phyloP scores from a whole-genome alignment of 306 rosid genomes.

The Medicago arabica region DNA sequence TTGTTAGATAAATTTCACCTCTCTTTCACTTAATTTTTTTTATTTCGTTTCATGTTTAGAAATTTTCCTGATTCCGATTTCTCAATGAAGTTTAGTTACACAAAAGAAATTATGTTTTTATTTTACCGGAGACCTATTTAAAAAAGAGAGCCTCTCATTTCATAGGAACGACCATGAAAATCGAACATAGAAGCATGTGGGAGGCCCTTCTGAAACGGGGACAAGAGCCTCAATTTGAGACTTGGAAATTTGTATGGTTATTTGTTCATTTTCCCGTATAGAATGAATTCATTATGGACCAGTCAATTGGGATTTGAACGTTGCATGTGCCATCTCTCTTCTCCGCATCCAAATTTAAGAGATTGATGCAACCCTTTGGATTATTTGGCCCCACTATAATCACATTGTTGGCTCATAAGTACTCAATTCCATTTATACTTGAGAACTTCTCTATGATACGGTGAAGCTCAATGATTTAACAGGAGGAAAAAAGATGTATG shows the following conservation, averaged over 20 bases:
- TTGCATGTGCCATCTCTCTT: slow-evolving; percentile 34
- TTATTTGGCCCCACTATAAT: slow-evolving; percentile 19
- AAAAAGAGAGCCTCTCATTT: too few relatives aligned
- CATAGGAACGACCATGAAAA: too few relatives aligned
- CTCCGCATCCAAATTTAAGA: slow-evolving; percentile 3
- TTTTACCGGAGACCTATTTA: too few relatives aligned
- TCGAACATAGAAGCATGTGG: slow-evolving; percentile 47
- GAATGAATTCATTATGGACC: slow-evolving; percentile 28
- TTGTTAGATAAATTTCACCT: too few relatives aligned
- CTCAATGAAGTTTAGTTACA: too few relatives aligned
- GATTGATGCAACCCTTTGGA: slow-evolving; percentile 20
- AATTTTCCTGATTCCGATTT: too few relatives aligned
- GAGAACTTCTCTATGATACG: slow-evolving; percentile 21
- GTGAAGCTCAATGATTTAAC: neutral
- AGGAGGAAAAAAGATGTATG: neutral
- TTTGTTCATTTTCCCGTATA: neutral
- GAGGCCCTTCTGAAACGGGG: slow-evolving; percentile 18
- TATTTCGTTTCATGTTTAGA: too few relatives aligned
- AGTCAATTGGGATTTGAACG: slow-evolving; percentile 31
- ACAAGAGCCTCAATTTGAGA: slow-evolving; percentile 47
- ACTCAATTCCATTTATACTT: slow-evolving; percentile 26
- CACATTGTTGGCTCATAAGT: slow-evolving; percentile 1
- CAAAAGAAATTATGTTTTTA: too few relatives aligned
- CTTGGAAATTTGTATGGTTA: slow-evolving; percentile 27
- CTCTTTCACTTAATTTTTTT: too few relatives aligned